Percentiles rank a stretch among this genome's conserved stretches.
phyloP scores from a whole-genome alignment of 352 stramenopile genomes.

The Stephanocyclus meneghinianus region DNA sequence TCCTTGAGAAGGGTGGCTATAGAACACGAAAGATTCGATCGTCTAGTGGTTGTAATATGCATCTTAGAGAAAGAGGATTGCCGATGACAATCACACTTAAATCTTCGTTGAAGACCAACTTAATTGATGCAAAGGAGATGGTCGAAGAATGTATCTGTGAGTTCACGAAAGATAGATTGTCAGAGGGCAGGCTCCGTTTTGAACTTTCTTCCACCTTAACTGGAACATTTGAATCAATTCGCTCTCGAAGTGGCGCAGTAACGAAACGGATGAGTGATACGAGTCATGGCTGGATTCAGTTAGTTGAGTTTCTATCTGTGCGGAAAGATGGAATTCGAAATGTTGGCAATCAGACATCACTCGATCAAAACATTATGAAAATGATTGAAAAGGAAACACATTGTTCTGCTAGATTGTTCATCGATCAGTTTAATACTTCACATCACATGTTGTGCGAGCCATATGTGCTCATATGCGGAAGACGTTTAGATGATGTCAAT shows the following conservation, averaged over 20 bases:
- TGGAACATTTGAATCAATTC: not conserved
- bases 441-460: not conserved
- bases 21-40: not conserved
- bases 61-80: not conserved
- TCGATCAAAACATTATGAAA: not conserved
- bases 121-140: conserved; percentile 1
- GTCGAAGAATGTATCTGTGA: not conserved
- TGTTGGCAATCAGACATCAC: not conserved
- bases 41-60: not conserved
- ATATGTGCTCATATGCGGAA: not conserved
- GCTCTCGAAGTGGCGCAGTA: not conserved
- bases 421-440: not conserved
- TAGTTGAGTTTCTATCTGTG: not conserved
- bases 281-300: not conserved
- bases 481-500: not conserved
- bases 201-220: not conserved
- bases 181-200: not conserved
- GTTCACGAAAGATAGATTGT: not conserved
- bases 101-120: not conserved
- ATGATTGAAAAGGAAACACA: not conserved
- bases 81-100: not conserved
- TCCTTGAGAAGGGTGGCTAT: too few relatives aligned
- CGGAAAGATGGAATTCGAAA: not conserved
- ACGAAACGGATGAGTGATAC: not conserved
- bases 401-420: not conserved